Percentiles rank a stretch among this genome's conserved stretches.
Evolutionary conservation across 2,329 filamentous ascomycete genomes (phyloP).

Genomic region (Penicillium sp.): DNA sequence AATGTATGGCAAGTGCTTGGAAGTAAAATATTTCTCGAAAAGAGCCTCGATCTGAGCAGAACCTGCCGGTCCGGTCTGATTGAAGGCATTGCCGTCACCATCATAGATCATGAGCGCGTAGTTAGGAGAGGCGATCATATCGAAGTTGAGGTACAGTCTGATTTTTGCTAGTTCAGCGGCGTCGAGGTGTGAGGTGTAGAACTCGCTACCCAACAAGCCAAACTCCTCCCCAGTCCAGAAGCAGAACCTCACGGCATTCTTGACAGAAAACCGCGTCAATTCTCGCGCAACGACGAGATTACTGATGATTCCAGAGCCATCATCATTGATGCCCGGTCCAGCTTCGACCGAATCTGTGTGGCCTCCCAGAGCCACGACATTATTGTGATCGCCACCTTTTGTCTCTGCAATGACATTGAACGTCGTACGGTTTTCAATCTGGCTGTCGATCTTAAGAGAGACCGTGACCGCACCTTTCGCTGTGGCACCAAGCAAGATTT

Average conservation of each 20-base stretch:
- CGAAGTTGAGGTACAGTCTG: slow-evolving; percentile 72
- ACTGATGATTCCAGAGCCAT: slow-evolving; percentile 71
- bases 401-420: slow-evolving; percentile 68
- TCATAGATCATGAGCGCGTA: slow-evolving; percentile 63
- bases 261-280: slow-evolving; percentile 74
- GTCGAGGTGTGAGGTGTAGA: slow-evolving; percentile 61
- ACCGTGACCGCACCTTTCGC: slow-evolving; percentile 45
- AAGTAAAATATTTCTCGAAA: slow-evolving; percentile 71
- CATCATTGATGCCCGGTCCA: slow-evolving; percentile 77
- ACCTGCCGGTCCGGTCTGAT: slow-evolving; percentile 63
- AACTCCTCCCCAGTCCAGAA: slow-evolving; percentile 71
- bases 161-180: slow-evolving; percentile 63
- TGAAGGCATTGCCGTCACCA: slow-evolving; percentile 52
- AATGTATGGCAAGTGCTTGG: slow-evolving; percentile 68
- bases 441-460: slow-evolving; percentile 51
- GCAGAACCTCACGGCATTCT: slow-evolving; percentile 70
- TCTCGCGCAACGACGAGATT: slow-evolving; percentile 65
- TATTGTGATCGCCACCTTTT: slow-evolving; percentile 62
- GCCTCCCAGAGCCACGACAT: slow-evolving; percentile 64
- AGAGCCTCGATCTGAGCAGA: slow-evolving; percentile 72
- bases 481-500: slow-evolving; percentile 62
- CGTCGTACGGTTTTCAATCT: slow-evolving; percentile 56
- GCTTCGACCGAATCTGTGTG: slow-evolving; percentile 67
- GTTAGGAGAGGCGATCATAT: slow-evolving; percentile 73
- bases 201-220: slow-evolving; percentile 65